These are phyloP conservation scores for Leucaena leucocephala DNA, from an alignment of 306 rosid species.

Conservation along the genomic window DNA sequence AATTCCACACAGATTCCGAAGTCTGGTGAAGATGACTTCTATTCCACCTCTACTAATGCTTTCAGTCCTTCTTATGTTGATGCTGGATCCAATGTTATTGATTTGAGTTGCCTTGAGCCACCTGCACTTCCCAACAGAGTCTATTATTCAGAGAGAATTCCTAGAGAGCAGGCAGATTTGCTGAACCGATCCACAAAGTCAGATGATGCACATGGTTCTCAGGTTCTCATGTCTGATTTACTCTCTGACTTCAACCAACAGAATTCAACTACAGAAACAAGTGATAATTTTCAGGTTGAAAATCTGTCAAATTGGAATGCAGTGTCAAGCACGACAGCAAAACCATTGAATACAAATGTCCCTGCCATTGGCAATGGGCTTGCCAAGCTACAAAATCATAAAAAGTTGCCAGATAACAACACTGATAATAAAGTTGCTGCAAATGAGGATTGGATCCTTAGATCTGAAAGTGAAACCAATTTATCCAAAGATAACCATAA, in stretches of 20 bases:
- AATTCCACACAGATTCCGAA: constrained; percentile 53
- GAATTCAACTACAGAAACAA: constrained; percentile 49
- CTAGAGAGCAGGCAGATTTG: constrained; percentile 83
- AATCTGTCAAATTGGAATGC: constrained; percentile 48
- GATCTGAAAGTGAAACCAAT: constrained; percentile 42
- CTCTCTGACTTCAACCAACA: constrained; percentile 55
- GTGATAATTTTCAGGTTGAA: constrained; percentile 47
- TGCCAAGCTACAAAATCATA: constrained; percentile 46
- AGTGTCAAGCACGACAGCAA: constrained; percentile 50
- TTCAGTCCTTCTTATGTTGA: constrained; percentile 53
- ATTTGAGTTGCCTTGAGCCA: constrained; percentile 70
- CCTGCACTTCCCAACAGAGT: constrained; percentile 62
- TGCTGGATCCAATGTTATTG: constrained; percentile 58
- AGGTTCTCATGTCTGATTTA: constrained; percentile 60
- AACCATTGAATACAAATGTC: constrained; percentile 44
- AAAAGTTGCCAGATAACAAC: constrained; percentile 54
- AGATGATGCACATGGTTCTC: constrained; percentile 76
- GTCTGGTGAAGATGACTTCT: constrained; percentile 54
- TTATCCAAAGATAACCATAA: constrained; percentile 40
- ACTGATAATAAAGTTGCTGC: constrained; percentile 42
- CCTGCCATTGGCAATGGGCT: constrained; percentile 54
- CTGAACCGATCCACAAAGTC: constrained; percentile 81
- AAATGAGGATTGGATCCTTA: constrained; percentile 46
- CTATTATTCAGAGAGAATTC: constrained; percentile 84
- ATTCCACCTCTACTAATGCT: constrained; percentile 47